Percentiles rank a stretch among this genome's conserved stretches.
Conservation (phyloP, 2,329 filamentous ascomycete species). For the Aspergillus vadensis region DNA sequence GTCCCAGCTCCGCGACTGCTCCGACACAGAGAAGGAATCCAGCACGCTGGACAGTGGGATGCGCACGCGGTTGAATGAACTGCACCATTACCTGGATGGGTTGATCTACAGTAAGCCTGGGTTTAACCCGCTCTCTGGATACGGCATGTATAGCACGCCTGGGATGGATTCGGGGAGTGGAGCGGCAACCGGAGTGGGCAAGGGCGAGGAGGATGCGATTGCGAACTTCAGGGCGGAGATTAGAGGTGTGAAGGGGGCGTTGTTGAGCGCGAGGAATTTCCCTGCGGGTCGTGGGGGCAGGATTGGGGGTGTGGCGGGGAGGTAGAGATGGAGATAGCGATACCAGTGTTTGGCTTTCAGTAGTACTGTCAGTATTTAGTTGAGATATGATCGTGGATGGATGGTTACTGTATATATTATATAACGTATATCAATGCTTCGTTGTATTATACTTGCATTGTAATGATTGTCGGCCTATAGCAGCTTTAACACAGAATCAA, state of each 20-base stretch:
- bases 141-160: constrained; percentile 38
- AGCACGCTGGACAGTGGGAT: constrained; percentile 37
- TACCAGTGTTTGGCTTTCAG: too few relatives aligned
- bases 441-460: too few relatives aligned
- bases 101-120: constrained; percentile 43
- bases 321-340: not conserved
- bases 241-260: constrained; percentile 62
- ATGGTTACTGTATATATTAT: too few relatives aligned
- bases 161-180: constrained; percentile 27
- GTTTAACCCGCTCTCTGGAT: constrained; percentile 33
- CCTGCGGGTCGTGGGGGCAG: constrained; percentile 41
- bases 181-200: constrained; percentile 33
- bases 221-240: constrained; percentile 62
- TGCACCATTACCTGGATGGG: constrained; percentile 56
- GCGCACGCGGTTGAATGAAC: constrained; percentile 41
- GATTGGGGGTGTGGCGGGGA: constrained; percentile 21
- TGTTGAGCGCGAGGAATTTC: constrained; percentile 65
- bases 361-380: too few relatives aligned
- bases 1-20: constrained; percentile 54
- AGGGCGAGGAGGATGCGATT: constrained; percentile 58
- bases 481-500: too few relatives aligned
- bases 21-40: constrained; percentile 41
- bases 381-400: too few relatives aligned
- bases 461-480: too few relatives aligned
- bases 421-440: too few relatives aligned